phyloP scores from a whole-genome alignment of 306 rosid species.

The Canavalia ensiformis region DNA sequence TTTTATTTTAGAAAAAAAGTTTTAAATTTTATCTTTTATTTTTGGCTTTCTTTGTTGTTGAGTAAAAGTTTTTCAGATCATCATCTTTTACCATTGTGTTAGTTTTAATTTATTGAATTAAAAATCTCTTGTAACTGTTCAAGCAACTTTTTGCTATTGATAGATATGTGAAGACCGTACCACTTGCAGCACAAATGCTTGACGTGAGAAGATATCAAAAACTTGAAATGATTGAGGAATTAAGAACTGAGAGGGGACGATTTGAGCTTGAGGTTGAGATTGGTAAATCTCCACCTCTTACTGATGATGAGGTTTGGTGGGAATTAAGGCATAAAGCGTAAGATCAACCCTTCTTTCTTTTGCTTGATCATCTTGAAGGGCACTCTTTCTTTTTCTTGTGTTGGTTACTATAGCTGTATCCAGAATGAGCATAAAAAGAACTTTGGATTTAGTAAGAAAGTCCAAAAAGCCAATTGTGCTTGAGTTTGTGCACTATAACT shows the following conservation, averaged over 20 bases:
- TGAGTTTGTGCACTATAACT: slow-evolving; percentile 29
- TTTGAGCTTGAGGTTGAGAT: slow-evolving; percentile 87
- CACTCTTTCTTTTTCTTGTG: slow-evolving; percentile 37
- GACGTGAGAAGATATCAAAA: slow-evolving; percentile 94
- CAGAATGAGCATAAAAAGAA: slow-evolving; percentile 38
- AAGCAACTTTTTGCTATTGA: slow-evolving; percentile 34
- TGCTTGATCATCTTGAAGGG: slow-evolving; percentile 42
- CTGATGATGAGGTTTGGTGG: slow-evolving; percentile 90
- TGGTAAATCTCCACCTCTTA: slow-evolving; percentile 95
- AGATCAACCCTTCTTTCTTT: slow-evolving; percentile 48
- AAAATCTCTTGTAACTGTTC: slow-evolving; percentile 12
- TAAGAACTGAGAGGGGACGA: slow-evolving; percentile 74
- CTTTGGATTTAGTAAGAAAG: slow-evolving; percentile 20
- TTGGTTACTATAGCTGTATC: slow-evolving; percentile 20
- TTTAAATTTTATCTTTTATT: background rate
- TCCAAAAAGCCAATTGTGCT: slow-evolving; percentile 12
- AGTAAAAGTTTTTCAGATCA: background rate
- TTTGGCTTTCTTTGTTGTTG: slow-evolving; percentile 5
- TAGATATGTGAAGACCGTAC: slow-evolving; percentile 96
- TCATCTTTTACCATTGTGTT: slow-evolving; percentile 35
- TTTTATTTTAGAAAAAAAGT: background rate
- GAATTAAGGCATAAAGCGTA: slow-evolving; percentile 89
- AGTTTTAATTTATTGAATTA: slow-evolving; percentile 37
- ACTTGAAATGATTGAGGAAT: slow-evolving; percentile 78
- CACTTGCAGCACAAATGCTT: slow-evolving; percentile 93